Conservation (phyloP, 306 rosid species). For the Pyrus betulifolia region DNA sequence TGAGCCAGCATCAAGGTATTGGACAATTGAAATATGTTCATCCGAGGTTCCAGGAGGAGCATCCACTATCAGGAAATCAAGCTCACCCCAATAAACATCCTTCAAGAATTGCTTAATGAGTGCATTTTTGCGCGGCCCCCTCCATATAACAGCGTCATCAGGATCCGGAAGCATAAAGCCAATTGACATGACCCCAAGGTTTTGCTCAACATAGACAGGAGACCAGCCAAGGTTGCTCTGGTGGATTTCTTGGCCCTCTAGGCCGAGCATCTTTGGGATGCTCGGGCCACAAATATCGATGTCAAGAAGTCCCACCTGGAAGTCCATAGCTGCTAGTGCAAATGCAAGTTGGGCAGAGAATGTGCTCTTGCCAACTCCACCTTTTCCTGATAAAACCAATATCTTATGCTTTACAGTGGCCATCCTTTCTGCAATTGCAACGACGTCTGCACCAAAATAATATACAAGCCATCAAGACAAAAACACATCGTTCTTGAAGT, state of each 20-base stretch:
- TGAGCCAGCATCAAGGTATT: constrained; percentile 57
- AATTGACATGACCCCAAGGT: constrained; percentile 90
- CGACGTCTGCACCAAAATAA: constrained; percentile 51
- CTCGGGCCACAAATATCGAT: constrained; percentile 97
- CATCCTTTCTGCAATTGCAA: constrained; percentile 82
- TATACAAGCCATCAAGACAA: neutral
- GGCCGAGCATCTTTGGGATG: constrained; percentile 92
- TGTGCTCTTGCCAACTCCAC: constrained; percentile 98
- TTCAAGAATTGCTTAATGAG: constrained; percentile 84
- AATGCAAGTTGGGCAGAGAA: constrained; percentile 83
- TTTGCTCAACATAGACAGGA: constrained; percentile 85
- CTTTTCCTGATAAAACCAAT: constrained; percentile 82
- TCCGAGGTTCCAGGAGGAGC: constrained; percentile 99
- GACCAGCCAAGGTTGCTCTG: constrained; percentile 99
- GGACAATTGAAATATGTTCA: constrained; percentile 81
- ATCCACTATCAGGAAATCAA: constrained; percentile 82
- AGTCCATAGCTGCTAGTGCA: constrained; percentile 79
- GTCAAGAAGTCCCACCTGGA: constrained; percentile 93
- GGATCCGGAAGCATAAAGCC: constrained; percentile 85
- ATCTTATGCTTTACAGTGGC: constrained; percentile 93
- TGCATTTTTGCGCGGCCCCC: constrained; percentile 88
- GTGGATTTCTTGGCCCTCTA: constrained; percentile 87
- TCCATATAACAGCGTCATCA: constrained; percentile 78
- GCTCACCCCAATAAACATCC: constrained; percentile 90
- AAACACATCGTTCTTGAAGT: neutral